Conservation (phyloP, 192 early-diverging fungal species). For the Dispira parvispora region DNA sequence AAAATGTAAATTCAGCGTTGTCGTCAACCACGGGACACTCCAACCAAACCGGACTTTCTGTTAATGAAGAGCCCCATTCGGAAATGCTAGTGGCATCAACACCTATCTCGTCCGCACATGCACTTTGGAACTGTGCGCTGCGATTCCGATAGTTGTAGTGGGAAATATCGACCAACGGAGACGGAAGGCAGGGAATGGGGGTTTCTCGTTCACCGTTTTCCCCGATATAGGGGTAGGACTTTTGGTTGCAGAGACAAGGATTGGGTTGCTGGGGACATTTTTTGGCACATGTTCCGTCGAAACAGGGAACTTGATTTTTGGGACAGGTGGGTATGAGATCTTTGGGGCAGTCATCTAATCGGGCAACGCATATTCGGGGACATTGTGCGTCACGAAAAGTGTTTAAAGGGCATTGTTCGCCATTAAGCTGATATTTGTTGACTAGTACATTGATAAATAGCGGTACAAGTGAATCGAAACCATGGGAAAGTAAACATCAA, state of each 20-base stretch:
- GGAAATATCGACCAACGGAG: neutral
- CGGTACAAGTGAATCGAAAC: no score
- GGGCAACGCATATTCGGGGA: neutral
- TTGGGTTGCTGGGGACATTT: neutral
- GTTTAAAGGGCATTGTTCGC: neutral
- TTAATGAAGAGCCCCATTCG: no score
- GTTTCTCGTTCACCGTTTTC: neutral
- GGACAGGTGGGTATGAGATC: neutral
- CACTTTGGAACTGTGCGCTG: neutral
- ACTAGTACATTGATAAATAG: neutral
- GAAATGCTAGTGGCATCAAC: neutral
- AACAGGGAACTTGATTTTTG: neutral
- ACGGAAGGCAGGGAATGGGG: neutral
- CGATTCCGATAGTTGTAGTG: neutral
- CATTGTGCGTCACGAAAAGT: neutral
- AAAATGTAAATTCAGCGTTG: neutral
- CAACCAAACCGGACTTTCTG: neutral
- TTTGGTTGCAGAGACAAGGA: neutral
- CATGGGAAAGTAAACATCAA: no score
- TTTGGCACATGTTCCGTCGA: slow-evolving; percentile 1
- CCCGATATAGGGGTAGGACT: neutral
- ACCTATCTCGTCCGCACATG: neutral
- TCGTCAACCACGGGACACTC: slow-evolving; percentile 1
- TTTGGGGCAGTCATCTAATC: neutral
- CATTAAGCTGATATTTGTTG: neutral